Evolutionary conservation across 2,329 filamentous ascomycete genomes (phyloP).

Genomic region (Penicillium psychrosexuale): DNA sequence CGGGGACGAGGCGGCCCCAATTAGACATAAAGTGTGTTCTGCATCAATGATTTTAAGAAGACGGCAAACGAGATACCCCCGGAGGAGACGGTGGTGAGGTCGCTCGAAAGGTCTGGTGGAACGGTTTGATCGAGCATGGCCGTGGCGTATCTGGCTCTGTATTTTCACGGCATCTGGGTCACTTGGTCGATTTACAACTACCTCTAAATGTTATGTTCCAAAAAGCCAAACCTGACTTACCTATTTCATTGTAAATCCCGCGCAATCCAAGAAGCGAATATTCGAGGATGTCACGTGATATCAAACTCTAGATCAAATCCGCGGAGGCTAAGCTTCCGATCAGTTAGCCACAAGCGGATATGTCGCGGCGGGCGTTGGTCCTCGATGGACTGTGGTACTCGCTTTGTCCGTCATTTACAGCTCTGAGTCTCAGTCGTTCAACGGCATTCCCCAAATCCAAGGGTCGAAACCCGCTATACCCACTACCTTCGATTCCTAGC

Average conservation of each 20-base stretch:
- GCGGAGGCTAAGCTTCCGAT: slow-evolving; percentile 3
- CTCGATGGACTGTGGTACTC: slow-evolving; percentile 43
- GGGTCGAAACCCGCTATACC: slow-evolving; percentile 6
- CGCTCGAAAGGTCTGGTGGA: slow-evolving; percentile 29
- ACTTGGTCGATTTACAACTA: slow-evolving; percentile 19
- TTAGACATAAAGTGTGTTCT: slow-evolving; percentile 16
- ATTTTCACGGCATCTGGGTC: slow-evolving; percentile 32
- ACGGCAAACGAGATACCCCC: slow-evolving; percentile 37
- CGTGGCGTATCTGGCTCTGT: slow-evolving; percentile 41
- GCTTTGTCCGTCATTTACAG: slow-evolving; percentile 39
- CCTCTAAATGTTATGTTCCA: slow-evolving; percentile 14
- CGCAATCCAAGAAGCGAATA: neutral
- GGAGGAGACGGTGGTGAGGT: slow-evolving; percentile 27
- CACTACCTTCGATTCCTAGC: slow-evolving; percentile 5
- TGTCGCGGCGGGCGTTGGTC: slow-evolving; percentile 33
- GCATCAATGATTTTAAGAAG: slow-evolving; percentile 16
- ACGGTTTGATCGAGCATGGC: slow-evolving; percentile 38
- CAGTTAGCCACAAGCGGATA: slow-evolving; percentile 22
- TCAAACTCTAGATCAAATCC: slow-evolving; percentile 4
- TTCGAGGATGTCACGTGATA: slow-evolving; percentile 13
- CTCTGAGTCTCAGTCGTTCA: slow-evolving; percentile 17
- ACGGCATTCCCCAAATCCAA: slow-evolving; percentile 8
- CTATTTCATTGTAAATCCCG: neutral
- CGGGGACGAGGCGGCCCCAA: slow-evolving; percentile 40
- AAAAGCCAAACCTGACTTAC: slow-evolving; percentile 4